These are phyloP conservation scores for Durusdinium trenchii DNA, from an alignment of 73 alveolate genomes.

Conservation along the genomic window DNA sequence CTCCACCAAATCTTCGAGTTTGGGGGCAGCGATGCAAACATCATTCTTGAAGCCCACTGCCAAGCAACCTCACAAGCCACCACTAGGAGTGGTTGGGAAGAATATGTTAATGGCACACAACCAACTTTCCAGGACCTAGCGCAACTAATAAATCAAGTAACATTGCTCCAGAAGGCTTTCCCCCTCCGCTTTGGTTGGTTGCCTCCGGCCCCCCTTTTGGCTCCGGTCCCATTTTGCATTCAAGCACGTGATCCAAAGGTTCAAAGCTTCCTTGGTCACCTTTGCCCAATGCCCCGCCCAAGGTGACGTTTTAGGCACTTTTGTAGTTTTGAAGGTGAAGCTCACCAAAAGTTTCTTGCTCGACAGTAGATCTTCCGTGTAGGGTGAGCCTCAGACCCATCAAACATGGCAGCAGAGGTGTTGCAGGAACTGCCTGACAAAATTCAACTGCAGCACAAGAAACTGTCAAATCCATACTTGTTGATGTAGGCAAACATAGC, in stretches of 20 bases:
- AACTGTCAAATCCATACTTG: background rate
- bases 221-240: background rate
- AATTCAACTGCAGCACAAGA: background rate
- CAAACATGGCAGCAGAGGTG: background rate
- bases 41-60: conserved; percentile 28
- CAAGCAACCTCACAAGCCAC: conserved; percentile 28
- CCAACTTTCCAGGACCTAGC: too few species aligned
- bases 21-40: background rate
- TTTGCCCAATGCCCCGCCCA: conserved; percentile 25
- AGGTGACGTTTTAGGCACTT: background rate
- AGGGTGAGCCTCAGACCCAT: conserved; percentile 7
- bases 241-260: background rate
- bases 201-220: background rate
- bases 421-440: background rate
- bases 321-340: conserved; percentile 20
- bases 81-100: background rate
- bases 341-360: background rate
- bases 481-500: background rate
- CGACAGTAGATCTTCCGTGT: background rate
- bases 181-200: conserved; percentile 4
- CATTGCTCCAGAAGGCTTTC: background rate
- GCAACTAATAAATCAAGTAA: background rate
- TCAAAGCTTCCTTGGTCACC: conserved; percentile 15
- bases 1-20: background rate
- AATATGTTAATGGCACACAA: too few species aligned